Evolutionary conservation across 768 basidiomycete genomes (phyloP).

Genomic region (Lyophyllum decastes): DNA sequence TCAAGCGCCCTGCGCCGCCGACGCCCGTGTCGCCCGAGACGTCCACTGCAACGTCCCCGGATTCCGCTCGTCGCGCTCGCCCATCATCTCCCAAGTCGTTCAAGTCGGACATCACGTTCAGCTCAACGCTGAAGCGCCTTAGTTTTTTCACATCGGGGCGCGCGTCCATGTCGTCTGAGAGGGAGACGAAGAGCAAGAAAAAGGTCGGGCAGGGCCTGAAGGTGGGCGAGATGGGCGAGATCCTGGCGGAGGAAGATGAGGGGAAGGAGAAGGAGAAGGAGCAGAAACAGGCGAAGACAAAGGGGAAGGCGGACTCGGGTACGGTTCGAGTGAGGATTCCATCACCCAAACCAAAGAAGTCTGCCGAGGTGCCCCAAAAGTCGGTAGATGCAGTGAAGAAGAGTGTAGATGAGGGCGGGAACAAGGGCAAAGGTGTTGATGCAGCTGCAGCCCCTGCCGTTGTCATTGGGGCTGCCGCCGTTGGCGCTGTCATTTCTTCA

Average conservation of each 20-base stretch:
- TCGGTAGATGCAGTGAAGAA: conserved; percentile 21
- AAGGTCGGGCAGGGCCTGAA: conserved; percentile 32
- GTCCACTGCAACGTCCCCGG: conserved; percentile 12
- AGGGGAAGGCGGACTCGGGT: conserved; percentile 12
- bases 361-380: conserved; percentile 24
- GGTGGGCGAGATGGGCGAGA: conserved; percentile 74
- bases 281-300: conserved; percentile 3
- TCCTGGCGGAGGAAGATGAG: conserved; percentile 55
- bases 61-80: conserved; percentile 24
- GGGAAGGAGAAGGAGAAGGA: conserved; percentile 15
- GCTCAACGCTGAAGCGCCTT: conserved; percentile 61
- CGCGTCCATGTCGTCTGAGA: conserved; percentile 30
- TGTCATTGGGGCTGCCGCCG: conserved; percentile 22
- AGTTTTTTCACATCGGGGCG: conserved; percentile 55
- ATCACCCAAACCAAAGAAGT: conserved; percentile 29
- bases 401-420: conserved; percentile 7
- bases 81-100: conserved; percentile 45
- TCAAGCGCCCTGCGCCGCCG: conserved; percentile 36
- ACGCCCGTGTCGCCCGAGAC: conserved; percentile 21
- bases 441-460: conserved; percentile 18
- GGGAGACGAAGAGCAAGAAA: conserved; percentile 36
- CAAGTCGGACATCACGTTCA: conserved; percentile 46
- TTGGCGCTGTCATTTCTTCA: background rate
- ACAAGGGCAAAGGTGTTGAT: conserved; percentile 11
- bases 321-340: conserved; percentile 29